phyloP scores from a whole-genome alignment of 805 yeast species.

The Teunomyces lycoperdinae region DNA sequence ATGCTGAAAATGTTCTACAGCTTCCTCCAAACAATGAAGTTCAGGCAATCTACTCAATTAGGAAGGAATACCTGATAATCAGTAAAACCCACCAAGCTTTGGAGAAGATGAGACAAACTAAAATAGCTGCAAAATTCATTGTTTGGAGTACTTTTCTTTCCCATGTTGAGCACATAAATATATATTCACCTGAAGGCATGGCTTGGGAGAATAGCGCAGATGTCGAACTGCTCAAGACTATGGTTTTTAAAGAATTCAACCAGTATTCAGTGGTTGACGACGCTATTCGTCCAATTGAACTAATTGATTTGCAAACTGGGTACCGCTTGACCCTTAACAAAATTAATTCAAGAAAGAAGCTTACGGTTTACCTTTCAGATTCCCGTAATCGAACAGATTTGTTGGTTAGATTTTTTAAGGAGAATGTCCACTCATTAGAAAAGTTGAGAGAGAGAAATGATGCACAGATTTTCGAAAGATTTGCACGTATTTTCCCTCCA shows the following conservation, averaged over 20 bases:
- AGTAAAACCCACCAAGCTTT: slow-evolving; percentile 39
- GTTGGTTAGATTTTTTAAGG: not conserved
- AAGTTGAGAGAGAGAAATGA: not conserved
- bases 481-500: not conserved
- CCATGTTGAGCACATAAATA: slow-evolving; percentile 4
- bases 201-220: not conserved
- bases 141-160: slow-evolving; percentile 27
- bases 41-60: slow-evolving; percentile 22
- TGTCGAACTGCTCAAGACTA: not conserved
- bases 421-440: not conserved
- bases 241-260: not conserved
- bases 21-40: slow-evolving; percentile 37
- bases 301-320: not conserved
- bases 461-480: not conserved
- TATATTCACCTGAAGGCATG: not conserved
- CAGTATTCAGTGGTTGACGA: not conserved
- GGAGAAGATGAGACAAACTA: slow-evolving; percentile 37
- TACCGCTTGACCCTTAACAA: not conserved
- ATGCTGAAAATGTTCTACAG: slow-evolving; percentile 36
- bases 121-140: slow-evolving; percentile 32
- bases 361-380: not conserved
- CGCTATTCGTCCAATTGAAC: not conserved
- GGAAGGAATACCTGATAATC: slow-evolving; percentile 40
- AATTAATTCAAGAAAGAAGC: not conserved
- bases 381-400: not conserved